These are phyloP conservation scores for Rutidosis leptorrhynchoides DNA, from an alignment of 129 eudicot species.

Conservation along the genomic window DNA sequence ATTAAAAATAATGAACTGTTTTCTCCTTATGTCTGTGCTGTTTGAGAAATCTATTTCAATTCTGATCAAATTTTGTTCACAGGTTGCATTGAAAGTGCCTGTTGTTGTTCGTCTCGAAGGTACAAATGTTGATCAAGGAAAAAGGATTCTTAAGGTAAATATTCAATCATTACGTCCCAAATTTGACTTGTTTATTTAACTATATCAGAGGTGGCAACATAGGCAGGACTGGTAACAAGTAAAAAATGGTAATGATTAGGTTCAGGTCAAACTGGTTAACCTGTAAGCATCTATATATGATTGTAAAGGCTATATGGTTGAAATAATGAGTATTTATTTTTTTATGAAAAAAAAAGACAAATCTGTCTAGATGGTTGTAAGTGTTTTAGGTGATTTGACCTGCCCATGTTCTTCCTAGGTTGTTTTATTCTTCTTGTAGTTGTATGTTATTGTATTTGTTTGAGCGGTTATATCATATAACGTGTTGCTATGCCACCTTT, in stretches of 20 bases:
- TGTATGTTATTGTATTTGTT: not conserved
- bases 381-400: not conserved
- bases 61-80: constrained; percentile 19
- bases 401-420: not conserved
- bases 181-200: not conserved
- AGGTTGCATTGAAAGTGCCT: constrained; percentile 93
- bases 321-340: too few species aligned
- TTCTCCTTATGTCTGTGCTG: not conserved
- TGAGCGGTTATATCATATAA: not conserved
- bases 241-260: not conserved
- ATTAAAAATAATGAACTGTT: not conserved
- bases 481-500: not conserved
- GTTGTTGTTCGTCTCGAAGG: constrained; percentile 97
- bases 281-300: too few species aligned
- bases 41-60: not conserved
- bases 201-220: not conserved
- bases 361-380: not conserved
- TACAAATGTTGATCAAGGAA: constrained; percentile 95
- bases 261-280: not conserved
- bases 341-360: too few species aligned
- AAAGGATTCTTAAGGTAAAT: constrained; percentile 93
- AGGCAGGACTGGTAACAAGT: not conserved
- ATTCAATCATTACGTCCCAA: not conserved
- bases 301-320: too few species aligned
- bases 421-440: too few species aligned